Base-by-base conservation (phyloP, 2,329 filamentous ascomycete species). In the Cladorrhinum sp. region DNA sequence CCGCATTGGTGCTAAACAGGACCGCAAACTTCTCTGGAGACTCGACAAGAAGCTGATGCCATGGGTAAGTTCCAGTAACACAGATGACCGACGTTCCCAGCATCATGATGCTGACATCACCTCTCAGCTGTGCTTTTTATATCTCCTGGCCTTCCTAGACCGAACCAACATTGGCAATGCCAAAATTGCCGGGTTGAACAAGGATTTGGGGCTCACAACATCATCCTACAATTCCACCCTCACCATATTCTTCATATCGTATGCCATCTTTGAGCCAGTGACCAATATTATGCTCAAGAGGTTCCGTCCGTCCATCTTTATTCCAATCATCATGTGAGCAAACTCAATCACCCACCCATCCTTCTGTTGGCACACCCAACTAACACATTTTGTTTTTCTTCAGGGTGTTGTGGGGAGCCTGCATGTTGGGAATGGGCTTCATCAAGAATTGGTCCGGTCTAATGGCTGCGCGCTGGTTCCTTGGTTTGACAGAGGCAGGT, bases 171-270 rank as follows among this genome's bases (percentile, higher is more conserved):
- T 93, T 61, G 90, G 90, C 50, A 82, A 82, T 75, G 91, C 85
- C 38, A 86, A 85, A 65, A 82, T 87, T 61, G 82, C 81, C 23
- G 76, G 79, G 54, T 73, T 85, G 10, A 65, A 74, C 25, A 66
- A 79, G 10, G 85, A 89, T 60, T 76, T 95, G 16, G 65, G 81
- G 29, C 84, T 93, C 54, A 81, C 80, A 0, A 79, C 82, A 2
- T 74, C 79, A 5, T 79, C 89, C 69, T 96, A 92, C 76, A 93
- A 93, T 72, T 79, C 83, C 22, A 84, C 87, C 0, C 79, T 96
- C 7, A 91, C 89, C 32, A 88, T 96, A 67, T 96, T 96, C 77
- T 96, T 96, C 76, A 81, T 96, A 54, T 92, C 89, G 0, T 96
- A 96, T 72, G 82, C 90, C 1, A 75, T 92, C 32, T 92, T 91